Base-by-base conservation (phyloP, 306 rosid genomes). In the Pterocarpus macrocarpus region DNA sequence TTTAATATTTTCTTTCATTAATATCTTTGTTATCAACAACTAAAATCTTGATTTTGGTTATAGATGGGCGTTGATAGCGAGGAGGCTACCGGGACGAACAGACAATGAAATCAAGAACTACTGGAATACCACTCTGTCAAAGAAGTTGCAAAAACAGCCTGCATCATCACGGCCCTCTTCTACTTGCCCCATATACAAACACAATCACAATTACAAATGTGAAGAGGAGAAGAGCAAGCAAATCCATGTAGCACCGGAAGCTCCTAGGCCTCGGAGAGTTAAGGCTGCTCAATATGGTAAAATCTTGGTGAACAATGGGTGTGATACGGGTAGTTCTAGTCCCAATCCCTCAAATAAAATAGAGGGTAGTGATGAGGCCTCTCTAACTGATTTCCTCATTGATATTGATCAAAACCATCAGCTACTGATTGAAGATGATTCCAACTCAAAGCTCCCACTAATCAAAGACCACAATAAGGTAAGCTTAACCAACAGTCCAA, bases 101-200 rank as follows among this genome's bases (percentile, higher is more conserved):
- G 95, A 92, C 87, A 92, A 90, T 84, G 97, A 92, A 89, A 89
- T 92, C 45, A 92, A 92, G 73, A 92, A 92, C 61, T 89, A 90
- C 14, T 92, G 97, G 97, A 88, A 92, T 66, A 89, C 94, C 1
- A 89, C 81, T 49, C 64, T 92, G 38, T 69, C 86, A 9, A 79
- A 79, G 84, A 82, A 47, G 53, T 32, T 85, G 43, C 80, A 72
- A 7, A 81, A 66, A 41, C 64, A 28, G 0, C 30, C 65, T 5
- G 10, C 65, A 44, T 1, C 69, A 22, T 4, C 69, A 22, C 12
- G 59, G 1, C 61, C 76, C 7, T 43, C 69, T 16, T 28, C 61
- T 47, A 2, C 17, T 16, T 74, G 81, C 49, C 44, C 39, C 30
- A 16, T 16, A n/a, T 35, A 58, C 34, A 32, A 69, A 38, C 58